Percentiles rank a stretch among this genome's conserved stretches.
Conservation (phyloP, 306 rosid species). For the Styphnolobium japonicum region DNA sequence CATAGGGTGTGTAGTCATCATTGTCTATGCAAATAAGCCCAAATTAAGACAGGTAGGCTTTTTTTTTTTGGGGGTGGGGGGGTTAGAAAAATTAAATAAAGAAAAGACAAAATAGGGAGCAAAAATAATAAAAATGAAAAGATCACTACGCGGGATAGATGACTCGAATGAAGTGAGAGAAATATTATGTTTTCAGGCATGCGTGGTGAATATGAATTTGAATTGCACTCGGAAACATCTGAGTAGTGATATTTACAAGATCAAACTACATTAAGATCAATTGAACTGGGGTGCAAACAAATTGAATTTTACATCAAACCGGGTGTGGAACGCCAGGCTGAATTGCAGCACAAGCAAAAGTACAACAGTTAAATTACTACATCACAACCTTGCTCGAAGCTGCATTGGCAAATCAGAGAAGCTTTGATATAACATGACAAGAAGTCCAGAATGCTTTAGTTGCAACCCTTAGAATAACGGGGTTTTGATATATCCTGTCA, state of each 20-base stretch:
- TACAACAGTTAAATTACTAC: background rate
- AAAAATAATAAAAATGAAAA: background rate
- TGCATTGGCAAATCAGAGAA: constrained; percentile 42
- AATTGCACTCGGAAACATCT: constrained; percentile 9
- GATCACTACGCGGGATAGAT: too few species aligned
- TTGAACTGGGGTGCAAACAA: constrained; percentile 10
- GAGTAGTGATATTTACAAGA: constrained; percentile 8
- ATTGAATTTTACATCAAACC: background rate
- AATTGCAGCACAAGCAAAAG: constrained; percentile 6
- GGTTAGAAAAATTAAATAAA: too few species aligned
- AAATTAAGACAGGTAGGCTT: too few species aligned
- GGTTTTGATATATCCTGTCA: constrained; percentile 87
- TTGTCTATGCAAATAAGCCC: too few species aligned
- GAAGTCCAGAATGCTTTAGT: constrained; percentile 81
- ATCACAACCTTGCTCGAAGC: background rate
- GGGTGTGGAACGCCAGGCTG: constrained; percentile 2
- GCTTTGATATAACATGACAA: constrained; percentile 73
- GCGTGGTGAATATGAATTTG: background rate
- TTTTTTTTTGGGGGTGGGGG: too few species aligned
- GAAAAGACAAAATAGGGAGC: too few species aligned
- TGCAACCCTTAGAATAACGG: constrained; percentile 60
- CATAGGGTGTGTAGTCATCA: too few species aligned
- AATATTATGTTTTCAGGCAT: background rate
- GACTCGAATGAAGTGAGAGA: background rate
- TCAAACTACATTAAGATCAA: background rate